Evolutionary conservation across 305 asterid species (phyloP).

Genomic region (Withania somnifera): DNA sequence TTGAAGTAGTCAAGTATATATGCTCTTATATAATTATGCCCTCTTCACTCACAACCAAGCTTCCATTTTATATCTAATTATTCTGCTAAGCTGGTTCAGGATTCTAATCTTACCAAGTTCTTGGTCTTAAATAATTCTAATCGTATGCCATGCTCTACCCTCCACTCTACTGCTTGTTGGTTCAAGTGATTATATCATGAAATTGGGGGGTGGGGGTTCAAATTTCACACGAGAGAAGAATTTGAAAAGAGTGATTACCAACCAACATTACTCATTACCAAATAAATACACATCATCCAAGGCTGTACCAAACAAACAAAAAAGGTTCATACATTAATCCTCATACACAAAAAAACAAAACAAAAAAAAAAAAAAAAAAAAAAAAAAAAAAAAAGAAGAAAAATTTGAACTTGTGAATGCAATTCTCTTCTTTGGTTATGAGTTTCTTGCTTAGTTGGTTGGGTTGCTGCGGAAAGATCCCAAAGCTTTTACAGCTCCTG

Average conservation of each 20-base stretch:
- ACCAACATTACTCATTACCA: slow-evolving; percentile 10
- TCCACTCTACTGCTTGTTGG: too few species aligned
- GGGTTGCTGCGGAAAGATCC: slow-evolving; percentile 92
- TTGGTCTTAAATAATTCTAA: too few species aligned
- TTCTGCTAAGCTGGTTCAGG: too few species aligned
- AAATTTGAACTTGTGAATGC: background rate
- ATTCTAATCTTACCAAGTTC: too few species aligned
- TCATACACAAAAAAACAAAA: slow-evolving; percentile 9
- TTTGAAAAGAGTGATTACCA: background rate
- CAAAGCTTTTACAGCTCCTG: slow-evolving; percentile 65
- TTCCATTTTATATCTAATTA: too few species aligned
- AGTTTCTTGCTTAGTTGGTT: slow-evolving; percentile 28
- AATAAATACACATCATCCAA: slow-evolving; percentile 20
- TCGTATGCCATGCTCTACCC: too few species aligned
- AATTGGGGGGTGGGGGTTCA: background rate
- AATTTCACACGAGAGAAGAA: background rate
- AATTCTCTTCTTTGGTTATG: background rate
- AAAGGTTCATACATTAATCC: background rate
- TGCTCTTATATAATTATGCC: too few species aligned
- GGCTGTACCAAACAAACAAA: background rate
- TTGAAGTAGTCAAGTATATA: too few species aligned
- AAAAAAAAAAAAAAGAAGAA: background rate
- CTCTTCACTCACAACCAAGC: background rate
- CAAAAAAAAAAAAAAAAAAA: background rate
- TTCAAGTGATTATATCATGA: too few species aligned